Evolutionary conservation across 192 early-diverging fungal species (phyloP).

Genomic region (Lobosporangium transversale): DNA sequence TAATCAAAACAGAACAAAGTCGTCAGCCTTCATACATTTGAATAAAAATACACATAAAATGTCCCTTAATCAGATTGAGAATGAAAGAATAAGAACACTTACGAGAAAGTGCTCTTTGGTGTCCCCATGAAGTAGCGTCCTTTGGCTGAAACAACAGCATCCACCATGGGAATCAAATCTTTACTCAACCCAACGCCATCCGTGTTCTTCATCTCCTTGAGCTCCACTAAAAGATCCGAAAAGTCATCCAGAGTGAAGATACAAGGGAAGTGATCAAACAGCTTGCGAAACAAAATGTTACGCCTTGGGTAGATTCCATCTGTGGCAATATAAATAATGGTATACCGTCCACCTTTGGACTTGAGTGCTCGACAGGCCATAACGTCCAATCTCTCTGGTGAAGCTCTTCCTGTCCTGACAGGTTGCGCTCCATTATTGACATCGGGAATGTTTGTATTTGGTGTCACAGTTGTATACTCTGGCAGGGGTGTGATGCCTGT

Average conservation of each 20-base stretch:
- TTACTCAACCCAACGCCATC: constrained; percentile 58
- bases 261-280: constrained; percentile 63
- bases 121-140: constrained; percentile 63
- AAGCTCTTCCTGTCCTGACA: not conserved
- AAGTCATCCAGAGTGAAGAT: constrained; percentile 64
- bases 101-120: constrained; percentile 59
- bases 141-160: constrained; percentile 62
- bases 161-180: constrained; percentile 65
- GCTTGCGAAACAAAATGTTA: constrained; percentile 48
- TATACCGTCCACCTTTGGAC: constrained; percentile 23
- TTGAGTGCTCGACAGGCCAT: constrained; percentile 10
- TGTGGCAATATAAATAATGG: constrained; percentile 54
- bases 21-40: no score
- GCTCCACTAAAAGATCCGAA: constrained; percentile 31
- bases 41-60: not conserved
- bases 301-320: constrained; percentile 48
- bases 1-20: no score
- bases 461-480: constrained; percentile 9
- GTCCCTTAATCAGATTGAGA: not conserved
- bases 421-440: not conserved
- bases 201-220: constrained; percentile 46
- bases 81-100: constrained; percentile 11
- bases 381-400: constrained; percentile 11
- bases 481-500: constrained; percentile 34
- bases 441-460: not conserved